Evolutionary conservation across 345 rosid species (phyloP), one percentile per base, ranked within the genome.

Genomic region (Aquilaria yunnanensis): DNA sequence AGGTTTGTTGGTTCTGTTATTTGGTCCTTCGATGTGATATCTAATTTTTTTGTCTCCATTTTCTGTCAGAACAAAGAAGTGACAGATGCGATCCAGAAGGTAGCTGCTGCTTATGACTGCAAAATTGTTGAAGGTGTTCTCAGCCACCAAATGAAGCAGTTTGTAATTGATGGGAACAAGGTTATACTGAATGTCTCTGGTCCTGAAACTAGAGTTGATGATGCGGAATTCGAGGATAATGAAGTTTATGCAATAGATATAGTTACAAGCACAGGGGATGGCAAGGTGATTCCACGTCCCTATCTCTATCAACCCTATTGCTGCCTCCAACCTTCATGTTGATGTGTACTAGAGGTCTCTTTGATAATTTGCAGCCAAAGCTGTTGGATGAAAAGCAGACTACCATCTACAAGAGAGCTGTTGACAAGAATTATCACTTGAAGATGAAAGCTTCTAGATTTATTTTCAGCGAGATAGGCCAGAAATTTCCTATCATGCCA

Each of bases 401-500:
- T 1, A 95, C 97, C 47, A 67, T 95, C 59, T 95, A 95, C 67
- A 95, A 84, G 81, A 91, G 91, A 72, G 97, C 96, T 14, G 93
- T 83, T 53, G 81, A 78, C 80, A 81, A 78, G 74, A 87, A 70
- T 62, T 95, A 95, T 79, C 96, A 89, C 73, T 78, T 95, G 77
- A 95, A 91, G 69, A 89, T 95, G 99, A 95, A 91, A 79, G 89
- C 99, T 51, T 95, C 99, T 61, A 81, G 99, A 75, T 95, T 95
- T 78, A 89, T 89, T 70, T 81, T 91, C 76, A 91, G 97, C 64
- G 99, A 95, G 77, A 87, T 95, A 57, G 87, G 60, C 55, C 90
- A 91, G 74, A 91, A 79, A 46, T 89, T 81, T 53, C 86, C 94
- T 4, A 83, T 79, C 62, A 82, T 95, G 91, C 98, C 98, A 29